Conservation (phyloP, 163 green algal species). For the Volvox carteri region DNA sequence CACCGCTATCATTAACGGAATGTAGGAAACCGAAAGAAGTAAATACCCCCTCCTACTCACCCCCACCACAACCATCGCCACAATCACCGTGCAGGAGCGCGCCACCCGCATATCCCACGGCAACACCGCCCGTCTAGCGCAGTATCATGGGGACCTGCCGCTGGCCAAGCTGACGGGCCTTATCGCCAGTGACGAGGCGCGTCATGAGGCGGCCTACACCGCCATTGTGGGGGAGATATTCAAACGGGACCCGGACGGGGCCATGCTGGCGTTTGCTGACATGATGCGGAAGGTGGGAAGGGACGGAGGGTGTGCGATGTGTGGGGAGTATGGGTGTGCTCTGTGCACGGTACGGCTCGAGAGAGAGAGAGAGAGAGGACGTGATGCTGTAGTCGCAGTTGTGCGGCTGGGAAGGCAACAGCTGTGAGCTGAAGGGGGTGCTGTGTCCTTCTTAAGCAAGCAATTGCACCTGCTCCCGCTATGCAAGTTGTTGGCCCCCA, state of each 20-base stretch:
- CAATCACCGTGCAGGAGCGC: constrained; percentile 55
- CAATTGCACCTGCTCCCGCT: too few relatives aligned
- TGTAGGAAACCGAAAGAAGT: too few relatives aligned
- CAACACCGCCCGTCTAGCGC: constrained; percentile 91
- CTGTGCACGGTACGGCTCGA: too few relatives aligned
- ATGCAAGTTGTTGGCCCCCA: too few relatives aligned
- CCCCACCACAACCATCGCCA: too few relatives aligned
- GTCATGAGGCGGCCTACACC: constrained; percentile 95
- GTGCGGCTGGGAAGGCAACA: too few relatives aligned
- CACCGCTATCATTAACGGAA: too few relatives aligned
- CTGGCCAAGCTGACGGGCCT: constrained; percentile 90
- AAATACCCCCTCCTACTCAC: too few relatives aligned
- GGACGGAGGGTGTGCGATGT: background rate
- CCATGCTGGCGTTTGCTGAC: constrained; percentile 94
- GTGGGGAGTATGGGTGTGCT: background rate
- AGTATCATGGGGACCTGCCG: constrained; percentile 85
- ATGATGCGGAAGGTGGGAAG: constrained; percentile 97
- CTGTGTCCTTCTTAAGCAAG: too few relatives aligned
- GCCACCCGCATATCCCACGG: constrained; percentile 91
- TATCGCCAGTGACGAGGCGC: constrained; percentile 93
- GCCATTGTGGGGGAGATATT: constrained; percentile 89
- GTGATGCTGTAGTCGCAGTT: too few relatives aligned
- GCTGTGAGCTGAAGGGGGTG: too few relatives aligned
- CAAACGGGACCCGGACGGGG: constrained; percentile 88
- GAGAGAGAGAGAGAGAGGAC: too few relatives aligned